Percentiles rank a stretch among this genome's conserved stretches.
phyloP scores from a whole-genome alignment of 345 rosid species.

The Hypericum perforatum region DNA sequence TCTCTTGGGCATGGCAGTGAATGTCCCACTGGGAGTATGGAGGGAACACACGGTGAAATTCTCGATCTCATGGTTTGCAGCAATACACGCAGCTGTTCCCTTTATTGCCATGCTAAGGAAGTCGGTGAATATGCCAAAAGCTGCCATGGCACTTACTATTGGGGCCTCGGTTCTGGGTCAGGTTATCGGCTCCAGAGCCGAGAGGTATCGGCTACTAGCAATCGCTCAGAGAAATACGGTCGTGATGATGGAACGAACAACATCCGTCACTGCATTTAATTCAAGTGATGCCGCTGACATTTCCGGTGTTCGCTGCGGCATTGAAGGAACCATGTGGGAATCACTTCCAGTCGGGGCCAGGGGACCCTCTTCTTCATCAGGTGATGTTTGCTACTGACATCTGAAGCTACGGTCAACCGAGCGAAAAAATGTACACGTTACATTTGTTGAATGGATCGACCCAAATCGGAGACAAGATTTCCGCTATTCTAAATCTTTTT shows the following conservation, averaged over 20 bases:
- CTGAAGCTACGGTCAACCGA: too few species aligned
- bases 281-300: slow-evolving; percentile 15
- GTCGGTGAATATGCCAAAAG: slow-evolving; percentile 81
- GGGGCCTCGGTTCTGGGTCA: slow-evolving; percentile 87
- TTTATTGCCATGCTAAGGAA: slow-evolving; percentile 88
- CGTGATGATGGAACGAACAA: slow-evolving; percentile 15
- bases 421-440: too few species aligned
- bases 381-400: slow-evolving; percentile 11
- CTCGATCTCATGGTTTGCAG: slow-evolving; percentile 80
- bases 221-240: slow-evolving; percentile 21
- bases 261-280: slow-evolving; percentile 18
- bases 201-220: slow-evolving; percentile 59
- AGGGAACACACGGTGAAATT: slow-evolving; percentile 84
- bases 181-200: slow-evolving; percentile 95
- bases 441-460: too few species aligned
- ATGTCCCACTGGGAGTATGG: slow-evolving; percentile 90
- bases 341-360: slow-evolving; percentile 6
- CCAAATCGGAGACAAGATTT: too few species aligned
- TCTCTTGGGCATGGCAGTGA: slow-evolving; percentile 88
- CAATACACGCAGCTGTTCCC: slow-evolving; percentile 93
- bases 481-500: too few species aligned
- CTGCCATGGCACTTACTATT: slow-evolving; percentile 89
- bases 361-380: slow-evolving; percentile 5
- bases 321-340: slow-evolving; percentile 22
- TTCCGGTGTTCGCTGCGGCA: slow-evolving; percentile 24